Conservation (phyloP, 2,329 filamentous ascomycete genomes). For the Colletotrichum acutatum region DNA sequence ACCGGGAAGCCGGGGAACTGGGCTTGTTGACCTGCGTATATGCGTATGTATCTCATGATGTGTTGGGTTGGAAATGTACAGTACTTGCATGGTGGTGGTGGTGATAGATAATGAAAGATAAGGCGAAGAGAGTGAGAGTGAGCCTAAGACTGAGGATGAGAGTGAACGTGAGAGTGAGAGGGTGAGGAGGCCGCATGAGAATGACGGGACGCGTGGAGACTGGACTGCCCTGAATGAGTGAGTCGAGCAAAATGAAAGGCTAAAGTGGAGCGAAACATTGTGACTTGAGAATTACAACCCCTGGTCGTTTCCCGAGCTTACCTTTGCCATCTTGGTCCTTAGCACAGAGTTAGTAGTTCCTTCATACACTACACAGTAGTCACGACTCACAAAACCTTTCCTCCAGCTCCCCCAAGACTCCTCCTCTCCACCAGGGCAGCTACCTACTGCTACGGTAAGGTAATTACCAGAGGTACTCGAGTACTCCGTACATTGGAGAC, state of each 20-base stretch:
- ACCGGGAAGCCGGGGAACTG: constrained; percentile 33
- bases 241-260: not conserved
- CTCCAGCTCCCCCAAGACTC: not conserved
- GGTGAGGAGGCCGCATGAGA: not conserved
- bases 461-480: too few relatives aligned
- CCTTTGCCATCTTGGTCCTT: not conserved
- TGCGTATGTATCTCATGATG: not conserved
- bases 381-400: not conserved
- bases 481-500: not conserved
- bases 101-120: not conserved
- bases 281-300: not conserved
- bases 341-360: not conserved
- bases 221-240: not conserved
- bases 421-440: not conserved
- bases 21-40: not conserved
- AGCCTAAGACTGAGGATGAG: not conserved
- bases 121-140: not conserved
- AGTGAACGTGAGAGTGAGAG: not conserved
- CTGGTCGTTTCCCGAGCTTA: not conserved
- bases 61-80: not conserved
- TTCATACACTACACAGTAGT: too few relatives aligned
- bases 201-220: not conserved
- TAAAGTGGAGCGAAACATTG: not conserved
- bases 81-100: not conserved
- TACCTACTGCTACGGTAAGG: not conserved